A percentile compares a stretch with the other conserved stretches of the same genome.
Evolutionary conservation across 257 asterid species (phyloP).

Genomic region (Solanum virginianum): DNA sequence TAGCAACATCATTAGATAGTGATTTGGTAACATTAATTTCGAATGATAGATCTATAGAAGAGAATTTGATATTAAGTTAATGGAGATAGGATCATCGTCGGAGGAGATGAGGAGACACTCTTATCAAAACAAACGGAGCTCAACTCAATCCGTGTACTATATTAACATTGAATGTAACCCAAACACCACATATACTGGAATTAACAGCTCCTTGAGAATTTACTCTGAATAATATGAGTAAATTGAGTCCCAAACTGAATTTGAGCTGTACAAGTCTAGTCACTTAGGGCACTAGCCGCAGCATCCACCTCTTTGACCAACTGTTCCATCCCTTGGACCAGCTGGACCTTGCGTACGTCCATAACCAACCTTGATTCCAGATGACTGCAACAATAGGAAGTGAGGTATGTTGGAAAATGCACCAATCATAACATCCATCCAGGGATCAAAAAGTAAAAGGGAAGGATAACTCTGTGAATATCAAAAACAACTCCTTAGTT

Average conservation of each 20-base stretch:
- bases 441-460: neutral
- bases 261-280: slow-evolving; percentile 18
- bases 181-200: neutral
- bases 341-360: slow-evolving; percentile 49
- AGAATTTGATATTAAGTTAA: neutral
- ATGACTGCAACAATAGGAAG: slow-evolving; percentile 32
- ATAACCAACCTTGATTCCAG: slow-evolving; percentile 68
- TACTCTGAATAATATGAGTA: neutral
- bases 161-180: neutral
- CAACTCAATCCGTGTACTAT: neutral
- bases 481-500: neutral
- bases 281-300: slow-evolving; percentile 25
- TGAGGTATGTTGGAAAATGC: neutral
- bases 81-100: neutral
- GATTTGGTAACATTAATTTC: neutral
- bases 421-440: neutral
- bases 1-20: neutral
- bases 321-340: slow-evolving; percentile 53
- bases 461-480: neutral
- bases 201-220: neutral
- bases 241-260: neutral
- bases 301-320: slow-evolving; percentile 57
- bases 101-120: neutral
- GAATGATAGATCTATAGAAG: neutral
- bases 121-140: neutral